Base-by-base conservation (phyloP, 441 rosid species). In the Adansonia madagascariensis region DNA sequence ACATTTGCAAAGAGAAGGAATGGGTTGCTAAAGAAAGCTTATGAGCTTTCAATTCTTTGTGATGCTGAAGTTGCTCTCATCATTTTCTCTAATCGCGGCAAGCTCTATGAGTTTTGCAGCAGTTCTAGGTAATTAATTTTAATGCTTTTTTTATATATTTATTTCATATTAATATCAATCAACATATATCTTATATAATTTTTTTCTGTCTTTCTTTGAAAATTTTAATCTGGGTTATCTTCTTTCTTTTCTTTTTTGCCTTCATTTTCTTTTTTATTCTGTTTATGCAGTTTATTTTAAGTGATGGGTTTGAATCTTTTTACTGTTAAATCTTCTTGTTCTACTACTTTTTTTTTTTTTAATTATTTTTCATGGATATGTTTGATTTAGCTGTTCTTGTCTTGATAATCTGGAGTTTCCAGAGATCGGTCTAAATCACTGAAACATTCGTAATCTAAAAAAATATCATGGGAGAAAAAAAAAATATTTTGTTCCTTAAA, bases 1-100 rank as follows among this genome's bases (percentile, higher is more conserved):
- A 91, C 97, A 0, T 94, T 94, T 83, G 90, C 97, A 1, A 94
- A 94, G 93, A 89, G 98, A 77, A 92, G 95, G 66, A 94, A 89
- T 74, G 98, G 97, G 69, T 79, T 94, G 86, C 91, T 92, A n/a
- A 94, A 94, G 88, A 92, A 94, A 82, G 97, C 97, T 67, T 90
- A 90, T 67, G 98, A 94, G 79, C 92, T 94, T 69, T 94, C 97
- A 17, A 87, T 92, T 63, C 91, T 94, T 22, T 94, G 98, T 73
- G 97, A 94, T 75, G 94, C 94, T 74, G 98, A 94, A 80, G 91
- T 94, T 85, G 97, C 91, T 77, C 91, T 91, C 73, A 90, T 94
- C 82, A 85, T 92, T 83, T 94, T 94, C 92, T 94, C 98, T 53
- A 87, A 82, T 85, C 90, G 97, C 24, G 98, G 96, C 82, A 92